Evolutionary conservation across 108 stramenopile species (phyloP).

Genomic region (Conticribra weissflogii): DNA sequence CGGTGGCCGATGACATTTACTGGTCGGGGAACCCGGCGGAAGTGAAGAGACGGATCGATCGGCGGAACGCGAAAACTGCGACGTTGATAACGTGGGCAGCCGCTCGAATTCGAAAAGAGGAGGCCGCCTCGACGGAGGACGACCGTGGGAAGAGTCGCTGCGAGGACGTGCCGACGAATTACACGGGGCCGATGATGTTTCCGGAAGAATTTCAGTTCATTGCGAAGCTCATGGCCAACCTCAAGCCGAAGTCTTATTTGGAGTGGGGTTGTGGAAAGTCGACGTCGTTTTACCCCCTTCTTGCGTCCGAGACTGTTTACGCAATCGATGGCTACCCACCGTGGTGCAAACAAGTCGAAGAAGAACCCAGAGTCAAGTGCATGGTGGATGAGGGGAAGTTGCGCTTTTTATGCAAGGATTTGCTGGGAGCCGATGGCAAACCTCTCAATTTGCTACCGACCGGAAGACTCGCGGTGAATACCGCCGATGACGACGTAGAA

Average conservation of each 20-base stretch:
- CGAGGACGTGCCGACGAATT: slow-evolving; percentile 8
- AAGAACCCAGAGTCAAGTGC: slow-evolving; percentile 25
- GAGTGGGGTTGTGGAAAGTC: slow-evolving; percentile 33
- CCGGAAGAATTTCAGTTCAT: slow-evolving; percentile 33
- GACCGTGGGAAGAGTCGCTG: background rate
- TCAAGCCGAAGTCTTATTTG: slow-evolving; percentile 10
- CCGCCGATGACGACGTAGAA: slow-evolving; percentile 14
- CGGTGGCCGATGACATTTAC: slow-evolving; percentile 18
- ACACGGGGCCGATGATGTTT: slow-evolving; percentile 20
- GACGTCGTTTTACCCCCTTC: slow-evolving; percentile 30
- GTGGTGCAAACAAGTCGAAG: slow-evolving; percentile 20
- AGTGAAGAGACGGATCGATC: background rate
- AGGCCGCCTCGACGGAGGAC: background rate
- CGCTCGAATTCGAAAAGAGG: background rate
- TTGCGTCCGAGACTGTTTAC: slow-evolving; percentile 10
- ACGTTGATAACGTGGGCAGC: background rate
- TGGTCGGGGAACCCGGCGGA: background rate
- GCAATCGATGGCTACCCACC: slow-evolving; percentile 37
- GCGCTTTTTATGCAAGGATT: slow-evolving; percentile 12
- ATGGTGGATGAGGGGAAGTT: slow-evolving; percentile 13
- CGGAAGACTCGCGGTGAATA: slow-evolving; percentile 4
- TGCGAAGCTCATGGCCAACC: slow-evolving; percentile 18
- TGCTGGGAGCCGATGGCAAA: slow-evolving; percentile 15
- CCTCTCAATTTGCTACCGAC: background rate
- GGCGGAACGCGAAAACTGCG: background rate